Conservation (phyloP, 2,329 filamentous ascomycete genomes). For the Diaporthe sp. region DNA sequence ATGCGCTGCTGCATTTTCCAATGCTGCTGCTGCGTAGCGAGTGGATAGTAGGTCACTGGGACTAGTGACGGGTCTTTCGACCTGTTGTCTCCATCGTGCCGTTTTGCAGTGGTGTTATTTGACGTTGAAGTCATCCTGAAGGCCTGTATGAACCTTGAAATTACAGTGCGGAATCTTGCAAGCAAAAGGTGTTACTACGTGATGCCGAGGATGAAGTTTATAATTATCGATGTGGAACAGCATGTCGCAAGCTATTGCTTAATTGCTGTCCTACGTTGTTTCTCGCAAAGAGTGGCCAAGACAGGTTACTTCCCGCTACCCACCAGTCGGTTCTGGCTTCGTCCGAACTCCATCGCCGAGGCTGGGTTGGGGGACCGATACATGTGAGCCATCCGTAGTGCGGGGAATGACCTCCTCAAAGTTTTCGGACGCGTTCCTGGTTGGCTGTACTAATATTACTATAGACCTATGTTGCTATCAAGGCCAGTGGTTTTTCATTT, state of each 20-base stretch:
- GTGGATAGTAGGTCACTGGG: conserved; percentile 39
- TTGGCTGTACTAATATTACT: no score
- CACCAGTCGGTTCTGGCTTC: background rate
- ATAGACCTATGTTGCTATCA: background rate
- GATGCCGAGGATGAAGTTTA: background rate
- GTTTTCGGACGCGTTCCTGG: background rate
- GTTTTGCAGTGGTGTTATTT: background rate
- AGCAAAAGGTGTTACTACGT: background rate
- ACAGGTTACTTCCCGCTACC: background rate
- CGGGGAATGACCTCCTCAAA: background rate
- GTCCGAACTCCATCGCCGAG: background rate
- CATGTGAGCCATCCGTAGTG: conserved; percentile 6
- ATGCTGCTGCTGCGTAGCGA: conserved; percentile 31
- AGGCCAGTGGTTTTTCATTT: no score
- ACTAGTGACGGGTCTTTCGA: conserved; percentile 18
- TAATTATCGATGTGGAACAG: no score
- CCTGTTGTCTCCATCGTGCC: conserved; percentile 11
- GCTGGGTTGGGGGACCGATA: background rate
- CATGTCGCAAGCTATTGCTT: background rate
- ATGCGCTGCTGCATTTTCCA: conserved; percentile 28
- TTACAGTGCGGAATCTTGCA: rapidly evolving
- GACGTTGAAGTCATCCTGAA: background rate
- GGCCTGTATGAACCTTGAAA: background rate
- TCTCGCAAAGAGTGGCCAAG: background rate
- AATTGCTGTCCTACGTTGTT: background rate